Evolutionary conservation across 208 protist species (phyloP), one percentile per base, ranked within the genome.

Genomic region (Wallacemonas rigidus): DNA sequence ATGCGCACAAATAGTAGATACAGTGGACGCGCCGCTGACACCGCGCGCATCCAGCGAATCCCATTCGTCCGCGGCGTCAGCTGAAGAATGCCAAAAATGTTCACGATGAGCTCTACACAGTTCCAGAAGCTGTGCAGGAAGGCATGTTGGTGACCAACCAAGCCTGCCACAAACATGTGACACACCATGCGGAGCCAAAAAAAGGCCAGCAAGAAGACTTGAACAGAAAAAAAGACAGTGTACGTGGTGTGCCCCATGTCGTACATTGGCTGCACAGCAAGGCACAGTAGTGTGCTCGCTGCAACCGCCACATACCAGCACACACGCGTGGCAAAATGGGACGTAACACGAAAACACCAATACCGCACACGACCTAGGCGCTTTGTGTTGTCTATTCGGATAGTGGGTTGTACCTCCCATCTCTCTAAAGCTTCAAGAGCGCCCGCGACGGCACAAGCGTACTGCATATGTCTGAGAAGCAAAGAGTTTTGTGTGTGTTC

Each of bases 51-150:
- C 79, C 80, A 86, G 26, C 75, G 74, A n/a, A 88, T 76, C 51
- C 87, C 56, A 47, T 69, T 72, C 15, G 72, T 80, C 1, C 73
- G 62, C 2, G 76, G 79, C 12, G 82, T 84, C 0, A 93, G 58
- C 56, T 80, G 77, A 44, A 91, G 53, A 3, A 93, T 70, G 6
- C 76, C 74, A 47, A 82, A 77, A 0, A 87, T 75, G 53, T 89
- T 88, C 11, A 88, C 71, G 0, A 61, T 63, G 1, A 91, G 17
- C 44, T 91, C 88, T 0, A 91, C 15, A 51, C 72, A 70, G 69
- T 88, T 90, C 83, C 82, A 88, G 43, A 76, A 64, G 38, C 63
- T 82, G n/a, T 74, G 63, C 8, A 91, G 41, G 64, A 91, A 91
- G 11, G 63, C 38, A 40, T 74, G 35, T 1, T 50, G 58, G 36